Evolutionary conservation across 495 filamentous ascomycete species (phyloP), one percentile per base, ranked within the genome.

Genomic region (Penicillium lividum): DNA sequence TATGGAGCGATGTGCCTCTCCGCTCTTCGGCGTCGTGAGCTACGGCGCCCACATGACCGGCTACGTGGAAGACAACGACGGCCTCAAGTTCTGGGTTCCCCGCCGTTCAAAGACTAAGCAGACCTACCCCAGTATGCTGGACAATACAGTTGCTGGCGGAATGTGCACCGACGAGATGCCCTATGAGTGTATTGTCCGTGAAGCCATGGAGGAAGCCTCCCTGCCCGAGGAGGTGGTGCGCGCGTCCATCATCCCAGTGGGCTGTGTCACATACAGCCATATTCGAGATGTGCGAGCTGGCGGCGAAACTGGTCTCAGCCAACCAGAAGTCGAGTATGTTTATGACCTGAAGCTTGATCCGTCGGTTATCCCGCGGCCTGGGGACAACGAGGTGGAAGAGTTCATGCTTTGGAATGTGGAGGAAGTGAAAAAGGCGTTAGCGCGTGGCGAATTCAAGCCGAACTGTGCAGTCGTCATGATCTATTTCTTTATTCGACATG

Each of bases 141-240:
- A 99, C 69, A 99, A 99, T 67, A 89, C 90, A 3, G 95, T 96
- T 5, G 94, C 93, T 0, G 94, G 94, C 5, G 94, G 94, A 0
- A 87, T 98, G 66, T 84, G 87, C 61, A 88, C 90, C 0, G 85
- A 86, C 22, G 92, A 97, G 68, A 78, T 75, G 15, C 84, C 86
- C 2, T 86, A 90, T 52, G 90, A 92, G 62, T 90, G 87, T 73
- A 74, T 97, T 38, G 77, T 97, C 7, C 86, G 95, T 51, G 94
- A 99, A 71, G 84, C 87, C 0, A 85, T 84, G 58, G 94, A 99
- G 72, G 94, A 99, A 67, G 94, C 94, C 0, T 88, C 84, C n/a
- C 74, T 99, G 5, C 84, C 91, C 0, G 89, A 86, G 56, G 70
- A 78, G 0, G 69, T 94, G 5, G 86, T 97, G 51, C 79, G 86